Evolutionary conservation across 441 rosid genomes (phyloP), one percentile per base, ranked within the genome.

Genomic region (Iberis amara): DNA sequence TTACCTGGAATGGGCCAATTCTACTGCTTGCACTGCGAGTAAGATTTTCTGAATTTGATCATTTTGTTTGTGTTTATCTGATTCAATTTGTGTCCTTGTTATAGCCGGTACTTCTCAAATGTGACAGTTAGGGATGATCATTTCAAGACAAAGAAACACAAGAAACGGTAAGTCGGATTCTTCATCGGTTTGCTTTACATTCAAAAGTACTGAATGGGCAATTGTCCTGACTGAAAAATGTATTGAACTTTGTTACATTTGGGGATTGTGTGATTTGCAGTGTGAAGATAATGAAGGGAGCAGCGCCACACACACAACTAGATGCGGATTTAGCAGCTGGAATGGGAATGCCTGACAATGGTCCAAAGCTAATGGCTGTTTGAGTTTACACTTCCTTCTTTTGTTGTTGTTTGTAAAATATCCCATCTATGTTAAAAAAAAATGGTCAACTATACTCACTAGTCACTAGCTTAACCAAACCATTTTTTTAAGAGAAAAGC

Each of bases 1-100:
- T 81, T 89, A 50, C 97, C 97, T 50, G 97, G 97, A 35, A 89
- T 92, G 97, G 99, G 97, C 3, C 99, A 92, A 55, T 82, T 67
- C 67, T 89, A 84, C 65, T 89, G 97, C 78, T 57, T 86, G 39
- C 92, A 81, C 73, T 92, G 99, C 92, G 97, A 92, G 97, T 92
- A 64, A 44, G 94, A 18, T 38, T 33, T 9, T 2, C 2, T 31
- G 3, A 40, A 11, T 7, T 23, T 31, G 35, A 31, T 26, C 30
- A 26, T 4, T 5, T 5, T 31, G 8, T 31, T 1, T 39, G 7
- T 49, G 24, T n/a, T n/a, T n/a, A n/a, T 23, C 14, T 38, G 2
- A 39, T 15, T 44, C 8, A 49, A 18, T 33, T 10, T 4, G 8
- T 14, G 35, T 53, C 3, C 18, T 23, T 64, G 36, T 62, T 62